Evolutionary conservation across 192 early-diverging fungal species (phyloP), one percentile per base, ranked within the genome.

Genomic region (Coemansia sp.): DNA sequence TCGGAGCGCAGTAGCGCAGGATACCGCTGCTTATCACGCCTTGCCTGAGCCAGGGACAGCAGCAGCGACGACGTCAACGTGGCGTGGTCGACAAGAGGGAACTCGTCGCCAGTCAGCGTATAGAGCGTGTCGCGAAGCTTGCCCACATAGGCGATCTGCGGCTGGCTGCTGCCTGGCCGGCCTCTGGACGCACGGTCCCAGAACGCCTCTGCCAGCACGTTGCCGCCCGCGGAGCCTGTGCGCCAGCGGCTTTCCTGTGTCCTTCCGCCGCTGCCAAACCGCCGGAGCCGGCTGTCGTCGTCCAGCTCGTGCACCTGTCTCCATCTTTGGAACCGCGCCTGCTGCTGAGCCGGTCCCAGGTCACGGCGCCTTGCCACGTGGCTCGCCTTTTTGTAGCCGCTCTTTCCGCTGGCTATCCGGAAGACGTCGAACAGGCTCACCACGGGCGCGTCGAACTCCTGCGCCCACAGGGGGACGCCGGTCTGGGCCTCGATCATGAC

Each of bases 21-120:
- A 46, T 84, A 78, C 25, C 75, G 62, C 6, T 72, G 69, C 58
- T 72, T 71, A 34, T 69, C 25, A 42, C 63, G 67, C 46, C 59
- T 57, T 10, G 76, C 76, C 39, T 73, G 67, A 0, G 27, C 76
- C 23, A 79, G 64, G 10, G 76, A 71, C 46, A 73, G 48, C 52
- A 79, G 67, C 35, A 79, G 59, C 56, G 76, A 79, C 25, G 76
- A 79, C 18, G 65, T 69, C 49, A 79, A 61, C 25, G 76, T 55
- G 30, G 65, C 66, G 35, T 69, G 64, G 61, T 79, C 76, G 11
- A 85, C 72, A n/a, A 88, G 61, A 11, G 88, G 88, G 47, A 87
- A 90, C 61, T 88, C 84, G 27, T 89, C 81, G 19, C 72, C 58
- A 0, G 89, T 87, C 29, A 93, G 72, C 18, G 87, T 75, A 77